Evolutionary conservation across 768 basidiomycete species (phyloP).

Genomic region (Fomitopsis pulvina): DNA sequence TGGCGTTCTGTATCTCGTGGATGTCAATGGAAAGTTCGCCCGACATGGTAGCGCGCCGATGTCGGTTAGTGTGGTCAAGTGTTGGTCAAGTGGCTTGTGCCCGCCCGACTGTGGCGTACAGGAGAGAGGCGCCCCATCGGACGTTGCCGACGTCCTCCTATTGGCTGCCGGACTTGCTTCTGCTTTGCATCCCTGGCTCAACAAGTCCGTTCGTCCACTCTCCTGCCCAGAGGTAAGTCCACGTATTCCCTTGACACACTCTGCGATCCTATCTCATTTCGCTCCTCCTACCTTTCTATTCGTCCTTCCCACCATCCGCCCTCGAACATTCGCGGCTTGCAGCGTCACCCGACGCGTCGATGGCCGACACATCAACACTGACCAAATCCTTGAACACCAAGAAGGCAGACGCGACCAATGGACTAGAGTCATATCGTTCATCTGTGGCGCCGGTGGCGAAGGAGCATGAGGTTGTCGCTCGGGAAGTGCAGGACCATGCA

Average conservation of each 20-base stretch:
- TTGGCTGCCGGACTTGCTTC: slow-evolving; percentile 2
- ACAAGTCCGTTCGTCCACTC: neutral
- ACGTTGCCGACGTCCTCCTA: neutral
- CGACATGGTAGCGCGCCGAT: slow-evolving; percentile 3
- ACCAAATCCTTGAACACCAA: neutral
- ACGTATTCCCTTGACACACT: neutral
- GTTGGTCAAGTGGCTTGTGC: neutral
- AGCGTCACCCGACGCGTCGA: slow-evolving; percentile 76
- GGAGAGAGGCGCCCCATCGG: neutral
- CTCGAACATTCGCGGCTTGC: slow-evolving; percentile 1
- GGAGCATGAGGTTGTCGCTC: slow-evolving; percentile 1
- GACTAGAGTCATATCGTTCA: neutral
- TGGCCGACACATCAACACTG: slow-evolving; percentile 54
- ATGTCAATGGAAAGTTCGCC: slow-evolving; percentile 6
- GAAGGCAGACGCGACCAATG: slow-evolving; percentile 6
- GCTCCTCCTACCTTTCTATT: neutral
- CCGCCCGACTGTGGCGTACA: neutral
- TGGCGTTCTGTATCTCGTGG: slow-evolving; percentile 8
- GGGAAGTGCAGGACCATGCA: slow-evolving; percentile 1
- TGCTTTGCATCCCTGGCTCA: neutral
- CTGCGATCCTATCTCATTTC: neutral
- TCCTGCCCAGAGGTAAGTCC: neutral
- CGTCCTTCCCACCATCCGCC: neutral
- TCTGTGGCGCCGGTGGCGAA: slow-evolving; percentile 3
- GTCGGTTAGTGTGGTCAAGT: neutral